phyloP scores from a whole-genome alignment of 2,329 filamentous ascomycete species.

The Chrysoporthe deuterocubensis region DNA sequence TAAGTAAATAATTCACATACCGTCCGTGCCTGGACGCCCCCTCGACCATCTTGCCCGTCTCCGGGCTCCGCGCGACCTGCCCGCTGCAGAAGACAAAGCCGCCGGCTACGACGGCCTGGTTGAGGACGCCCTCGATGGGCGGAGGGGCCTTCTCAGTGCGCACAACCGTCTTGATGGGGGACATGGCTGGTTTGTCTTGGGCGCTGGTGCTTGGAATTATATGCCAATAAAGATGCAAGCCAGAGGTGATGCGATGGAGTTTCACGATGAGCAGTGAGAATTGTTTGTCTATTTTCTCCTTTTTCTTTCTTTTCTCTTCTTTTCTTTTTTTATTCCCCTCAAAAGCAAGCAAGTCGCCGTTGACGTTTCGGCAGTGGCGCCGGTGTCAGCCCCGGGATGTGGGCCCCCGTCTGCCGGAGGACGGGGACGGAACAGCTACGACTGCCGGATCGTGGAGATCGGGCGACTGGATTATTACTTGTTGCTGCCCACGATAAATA shows the following conservation, averaged over 20 bases:
- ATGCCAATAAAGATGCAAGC: not conserved
- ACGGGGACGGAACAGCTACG: not conserved
- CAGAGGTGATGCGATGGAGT: not conserved
- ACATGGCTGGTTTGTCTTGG: slow-evolving; percentile 6
- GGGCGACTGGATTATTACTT: not conserved
- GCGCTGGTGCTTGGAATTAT: not conserved
- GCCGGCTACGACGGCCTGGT: slow-evolving; percentile 67
- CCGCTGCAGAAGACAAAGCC: slow-evolving; percentile 73
- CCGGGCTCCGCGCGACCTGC: slow-evolving; percentile 68
- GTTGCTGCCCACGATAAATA: not conserved
- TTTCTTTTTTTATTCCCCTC: no score
- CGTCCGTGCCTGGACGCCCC: slow-evolving; percentile 71
- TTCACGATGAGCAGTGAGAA: not conserved
- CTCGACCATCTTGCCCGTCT: slow-evolving; percentile 60
- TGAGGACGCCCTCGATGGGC: slow-evolving; percentile 45
- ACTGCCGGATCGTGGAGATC: not conserved
- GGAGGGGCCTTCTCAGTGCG: slow-evolving; percentile 47
- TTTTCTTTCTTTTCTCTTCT: no score
- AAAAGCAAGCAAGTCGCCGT: no score
- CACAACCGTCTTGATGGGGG: slow-evolving; percentile 42
- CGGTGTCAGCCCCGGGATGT: not conserved
- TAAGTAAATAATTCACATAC: slow-evolving; percentile 34
- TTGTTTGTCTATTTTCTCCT: no score
- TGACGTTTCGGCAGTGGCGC: not conserved
- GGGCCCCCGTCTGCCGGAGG: not conserved